A percentile compares a stretch with the other conserved stretches of the same genome.
Conservation (phyloP, 2,329 filamentous ascomycete species). For the Capronia epimyces region DNA sequence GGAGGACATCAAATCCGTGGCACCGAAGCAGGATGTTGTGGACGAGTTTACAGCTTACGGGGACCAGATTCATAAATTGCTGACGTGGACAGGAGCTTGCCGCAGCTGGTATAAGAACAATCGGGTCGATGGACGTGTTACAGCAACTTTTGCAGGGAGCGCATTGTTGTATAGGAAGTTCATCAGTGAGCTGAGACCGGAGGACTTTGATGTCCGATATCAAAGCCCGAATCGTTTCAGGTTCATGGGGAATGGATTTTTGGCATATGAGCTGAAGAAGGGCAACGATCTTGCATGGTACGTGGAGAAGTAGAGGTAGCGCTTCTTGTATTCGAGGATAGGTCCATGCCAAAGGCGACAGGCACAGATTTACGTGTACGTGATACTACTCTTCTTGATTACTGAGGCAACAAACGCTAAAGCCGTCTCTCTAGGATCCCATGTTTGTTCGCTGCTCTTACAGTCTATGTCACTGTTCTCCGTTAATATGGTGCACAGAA, state of each 20-base stretch:
- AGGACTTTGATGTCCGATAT: conserved; percentile 23
- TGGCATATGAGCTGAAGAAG: conserved; percentile 37
- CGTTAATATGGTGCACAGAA: too few species aligned
- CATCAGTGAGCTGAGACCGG: conserved; percentile 33
- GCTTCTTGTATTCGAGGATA: too few species aligned
- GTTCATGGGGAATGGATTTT: conserved; percentile 37
- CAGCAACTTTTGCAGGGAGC: conserved; percentile 21
- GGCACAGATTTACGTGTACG: too few species aligned
- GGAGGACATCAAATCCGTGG: conserved; percentile 33
- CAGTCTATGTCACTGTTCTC: too few species aligned
- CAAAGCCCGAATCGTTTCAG: conserved; percentile 13
- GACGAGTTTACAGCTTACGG: conserved; percentile 35
- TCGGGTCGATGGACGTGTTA: conserved; percentile 20
- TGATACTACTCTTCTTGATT: too few species aligned
- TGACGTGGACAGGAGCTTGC: conserved; percentile 27
- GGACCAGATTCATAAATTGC: conserved; percentile 34
- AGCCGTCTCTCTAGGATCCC: too few species aligned
- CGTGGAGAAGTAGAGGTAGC: too few species aligned
- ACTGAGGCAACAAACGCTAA: too few species aligned
- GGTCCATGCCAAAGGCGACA: too few species aligned
- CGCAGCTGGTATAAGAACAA: conserved; percentile 24
- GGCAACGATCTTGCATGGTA: too few species aligned
- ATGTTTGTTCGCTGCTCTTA: too few species aligned
- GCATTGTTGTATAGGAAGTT: conserved; percentile 35
- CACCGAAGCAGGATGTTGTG: conserved; percentile 30